These are phyloP conservation scores for Danielia oregonensis DNA, from an alignment of 805 yeast genomes.

Conservation along the genomic window DNA sequence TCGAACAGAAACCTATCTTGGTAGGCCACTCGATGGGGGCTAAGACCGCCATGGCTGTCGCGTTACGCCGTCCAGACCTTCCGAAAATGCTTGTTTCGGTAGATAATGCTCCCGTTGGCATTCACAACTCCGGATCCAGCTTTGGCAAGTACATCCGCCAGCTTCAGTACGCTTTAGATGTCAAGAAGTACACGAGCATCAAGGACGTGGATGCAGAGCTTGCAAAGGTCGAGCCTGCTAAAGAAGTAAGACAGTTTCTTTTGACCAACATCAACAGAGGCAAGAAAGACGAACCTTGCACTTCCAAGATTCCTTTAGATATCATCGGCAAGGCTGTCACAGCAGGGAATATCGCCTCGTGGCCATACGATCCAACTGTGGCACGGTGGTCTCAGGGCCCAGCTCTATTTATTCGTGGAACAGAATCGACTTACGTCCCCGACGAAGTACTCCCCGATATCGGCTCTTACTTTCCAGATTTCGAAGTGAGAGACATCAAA, in stretches of 20 bases:
- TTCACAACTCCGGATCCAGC: conserved; percentile 45
- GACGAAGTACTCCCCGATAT: conserved; percentile 76
- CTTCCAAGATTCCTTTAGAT: conserved; percentile 66
- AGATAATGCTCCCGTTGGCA: conserved; percentile 84
- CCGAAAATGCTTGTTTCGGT: conserved; percentile 67
- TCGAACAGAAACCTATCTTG: conserved; percentile 47
- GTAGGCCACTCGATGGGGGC: conserved; percentile 94
- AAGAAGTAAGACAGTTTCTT: conserved; percentile 70
- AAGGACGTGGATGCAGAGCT: conserved; percentile 68
- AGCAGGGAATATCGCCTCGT: conserved; percentile 64
- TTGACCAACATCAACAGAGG: conserved; percentile 61
- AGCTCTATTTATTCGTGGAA: conserved; percentile 74
- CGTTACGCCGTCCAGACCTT: conserved; percentile 61
- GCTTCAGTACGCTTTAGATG: conserved; percentile 53
- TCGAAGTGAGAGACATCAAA: conserved; percentile 68
- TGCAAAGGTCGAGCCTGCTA: conserved; percentile 55
- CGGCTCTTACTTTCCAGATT: conserved; percentile 74
- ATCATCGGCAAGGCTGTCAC: conserved; percentile 63
- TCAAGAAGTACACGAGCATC: conserved; percentile 41
- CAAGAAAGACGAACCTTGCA: conserved; percentile 35
- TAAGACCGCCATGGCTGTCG: conserved; percentile 85
- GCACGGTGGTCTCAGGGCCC: conserved; percentile 63
- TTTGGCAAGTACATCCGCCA: conserved; percentile 68
- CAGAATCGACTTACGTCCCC: conserved; percentile 69
- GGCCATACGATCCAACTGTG: conserved; percentile 63